A percentile compares a stretch with the other conserved stretches of the same genome.
phyloP scores from a whole-genome alignment of 2,329 filamentous ascomycete species.

The Pseudocercospora crystallina region DNA sequence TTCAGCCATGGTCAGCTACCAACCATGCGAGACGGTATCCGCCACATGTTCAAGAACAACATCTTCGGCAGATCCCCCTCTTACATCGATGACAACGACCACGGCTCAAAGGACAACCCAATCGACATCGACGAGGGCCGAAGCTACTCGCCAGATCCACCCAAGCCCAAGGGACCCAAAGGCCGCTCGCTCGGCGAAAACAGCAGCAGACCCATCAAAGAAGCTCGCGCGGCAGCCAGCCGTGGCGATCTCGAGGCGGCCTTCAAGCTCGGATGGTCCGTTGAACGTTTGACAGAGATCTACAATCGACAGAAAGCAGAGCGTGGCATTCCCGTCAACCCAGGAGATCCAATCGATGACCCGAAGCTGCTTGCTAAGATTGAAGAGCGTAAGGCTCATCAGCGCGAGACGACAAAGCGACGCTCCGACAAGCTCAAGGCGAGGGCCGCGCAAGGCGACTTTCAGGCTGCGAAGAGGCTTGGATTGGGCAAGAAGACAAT shows the following conservation, averaged over 20 bases:
- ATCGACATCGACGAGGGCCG: conserved; percentile 2
- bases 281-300: conserved; percentile 17
- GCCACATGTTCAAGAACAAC: background rate
- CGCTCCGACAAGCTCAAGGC: conserved; percentile 15
- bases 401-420: conserved; percentile 9
- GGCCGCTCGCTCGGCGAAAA: conserved; percentile 16
- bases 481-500: conserved; percentile 15
- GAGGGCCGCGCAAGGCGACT: conserved; percentile 8
- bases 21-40: background rate
- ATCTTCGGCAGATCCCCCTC: background rate
- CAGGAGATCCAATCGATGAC: conserved; percentile 16
- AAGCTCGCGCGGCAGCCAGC: conserved; percentile 10
- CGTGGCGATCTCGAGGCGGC: conserved; percentile 17
- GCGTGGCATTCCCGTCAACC: conserved; percentile 1
- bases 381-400: conserved; percentile 11
- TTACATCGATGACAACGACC: background rate
- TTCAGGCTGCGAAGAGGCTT: conserved; percentile 20
- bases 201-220: conserved; percentile 15
- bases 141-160: background rate
- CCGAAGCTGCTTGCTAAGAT: conserved; percentile 13
- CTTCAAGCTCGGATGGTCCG: conserved; percentile 20
- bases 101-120: conserved; percentile 3
- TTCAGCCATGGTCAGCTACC: background rate
- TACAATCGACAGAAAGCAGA: conserved; percentile 17
- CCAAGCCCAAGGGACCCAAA: background rate